These are phyloP conservation scores for Dissophora globulifera DNA, from an alignment of 192 early-diverging fungal genomes.

Conservation along the genomic window DNA sequence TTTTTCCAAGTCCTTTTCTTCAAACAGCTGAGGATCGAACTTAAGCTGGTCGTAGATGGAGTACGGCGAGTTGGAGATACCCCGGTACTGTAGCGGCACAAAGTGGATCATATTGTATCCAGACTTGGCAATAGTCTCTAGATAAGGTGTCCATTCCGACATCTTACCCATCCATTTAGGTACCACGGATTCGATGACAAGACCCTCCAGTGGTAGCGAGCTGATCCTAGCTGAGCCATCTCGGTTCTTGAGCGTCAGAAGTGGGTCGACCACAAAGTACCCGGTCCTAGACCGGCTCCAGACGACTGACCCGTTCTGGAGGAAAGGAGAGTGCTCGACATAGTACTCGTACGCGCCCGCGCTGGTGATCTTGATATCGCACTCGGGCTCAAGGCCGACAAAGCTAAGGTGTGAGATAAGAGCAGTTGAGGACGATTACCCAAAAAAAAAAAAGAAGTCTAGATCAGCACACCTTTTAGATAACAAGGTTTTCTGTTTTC, in stretches of 20 bases:
- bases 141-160: constrained; percentile 76
- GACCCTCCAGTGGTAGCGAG: constrained; percentile 85
- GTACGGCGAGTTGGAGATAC: constrained; percentile 96
- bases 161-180: constrained; percentile 97
- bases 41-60: constrained; percentile 94
- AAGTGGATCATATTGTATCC: constrained; percentile 99
- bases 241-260: constrained; percentile 53
- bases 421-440: too few species aligned
- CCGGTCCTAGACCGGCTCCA: constrained; percentile 60
- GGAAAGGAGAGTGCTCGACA: constrained; percentile 61
- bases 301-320: constrained; percentile 2
- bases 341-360: constrained; percentile 93
- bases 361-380: constrained; percentile 66
- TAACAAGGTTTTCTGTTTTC: too few species aligned
- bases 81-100: constrained; percentile 92
- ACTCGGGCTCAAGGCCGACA: constrained; percentile 46
- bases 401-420: too few species aligned
- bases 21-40: constrained; percentile 91
- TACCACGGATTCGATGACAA: constrained; percentile 91
- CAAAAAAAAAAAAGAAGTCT: too few species aligned
- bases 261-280: constrained; percentile 91
- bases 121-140: constrained; percentile 73
- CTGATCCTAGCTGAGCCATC: constrained; percentile 14
- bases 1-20: constrained; percentile 55
- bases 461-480: too few species aligned